Evolutionary conservation across 306 rosid species (phyloP).

Genomic region (Hippophae gyantsensis): DNA sequence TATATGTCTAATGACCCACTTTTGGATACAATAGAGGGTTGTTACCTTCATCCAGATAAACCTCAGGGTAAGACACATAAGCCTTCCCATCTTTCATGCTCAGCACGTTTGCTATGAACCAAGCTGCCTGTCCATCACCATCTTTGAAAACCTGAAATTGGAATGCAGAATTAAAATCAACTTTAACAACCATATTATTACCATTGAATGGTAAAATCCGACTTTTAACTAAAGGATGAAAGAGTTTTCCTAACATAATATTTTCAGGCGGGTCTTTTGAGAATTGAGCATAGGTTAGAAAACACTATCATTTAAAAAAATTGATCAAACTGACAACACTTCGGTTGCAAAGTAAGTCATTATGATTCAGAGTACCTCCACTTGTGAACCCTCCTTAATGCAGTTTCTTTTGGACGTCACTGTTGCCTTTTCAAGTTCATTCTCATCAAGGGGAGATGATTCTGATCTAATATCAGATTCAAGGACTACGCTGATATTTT

Average conservation of each 20-base stretch:
- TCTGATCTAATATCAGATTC: slow-evolving; percentile 40
- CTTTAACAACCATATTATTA: neutral
- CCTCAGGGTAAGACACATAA: slow-evolving; percentile 62
- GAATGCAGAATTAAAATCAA: slow-evolving; percentile 3
- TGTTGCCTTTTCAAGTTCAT: slow-evolving; percentile 30
- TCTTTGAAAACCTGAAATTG: slow-evolving; percentile 71
- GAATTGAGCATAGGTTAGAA: neutral
- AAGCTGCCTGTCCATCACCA: slow-evolving; percentile 67
- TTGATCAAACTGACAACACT: no score
- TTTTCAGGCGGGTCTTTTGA: neutral
- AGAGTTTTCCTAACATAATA: neutral
- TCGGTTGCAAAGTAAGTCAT: neutral
- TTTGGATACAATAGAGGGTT: neutral
- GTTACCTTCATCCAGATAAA: slow-evolving; percentile 68
- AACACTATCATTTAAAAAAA: slow-evolving; percentile 7
- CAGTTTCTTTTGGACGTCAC: slow-evolving; percentile 20
- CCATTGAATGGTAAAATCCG: neutral
- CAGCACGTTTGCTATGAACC: slow-evolving; percentile 81
- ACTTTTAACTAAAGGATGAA: neutral
- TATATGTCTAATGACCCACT: neutral
- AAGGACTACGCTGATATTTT: slow-evolving; percentile 38
- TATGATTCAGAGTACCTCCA: slow-evolving; percentile 49
- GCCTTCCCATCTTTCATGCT: slow-evolving; percentile 65
- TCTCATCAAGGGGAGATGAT: slow-evolving; percentile 25
- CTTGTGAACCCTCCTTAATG: slow-evolving; percentile 73